Evolutionary conservation across 2,329 filamentous ascomycete species (phyloP).

Genomic region (Fusarium sp.): DNA sequence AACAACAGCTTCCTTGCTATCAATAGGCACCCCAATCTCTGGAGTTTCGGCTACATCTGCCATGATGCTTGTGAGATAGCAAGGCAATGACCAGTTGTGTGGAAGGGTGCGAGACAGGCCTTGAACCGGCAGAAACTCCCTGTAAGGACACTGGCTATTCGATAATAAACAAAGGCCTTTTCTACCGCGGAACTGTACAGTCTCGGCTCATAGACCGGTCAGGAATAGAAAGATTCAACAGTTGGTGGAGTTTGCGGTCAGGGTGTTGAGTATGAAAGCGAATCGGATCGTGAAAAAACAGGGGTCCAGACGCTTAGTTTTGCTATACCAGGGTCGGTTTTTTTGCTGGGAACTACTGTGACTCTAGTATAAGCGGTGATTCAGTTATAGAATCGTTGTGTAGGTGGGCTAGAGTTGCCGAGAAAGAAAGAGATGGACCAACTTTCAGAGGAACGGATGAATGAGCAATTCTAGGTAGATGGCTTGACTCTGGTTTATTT

Average conservation of each 20-base stretch:
- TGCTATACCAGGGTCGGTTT: background rate
- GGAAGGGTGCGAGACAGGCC: background rate
- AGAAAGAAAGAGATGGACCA: background rate
- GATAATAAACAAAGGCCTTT: background rate
- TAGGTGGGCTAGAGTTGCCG: background rate
- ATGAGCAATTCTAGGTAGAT: background rate
- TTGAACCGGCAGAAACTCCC: background rate
- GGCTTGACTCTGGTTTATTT: background rate
- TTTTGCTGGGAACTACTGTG: background rate
- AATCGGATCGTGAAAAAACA: constrained; percentile 9
- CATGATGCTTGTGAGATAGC: constrained; percentile 8
- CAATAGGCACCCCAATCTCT: background rate
- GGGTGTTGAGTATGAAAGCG: constrained; percentile 6
- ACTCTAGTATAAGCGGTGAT: background rate
- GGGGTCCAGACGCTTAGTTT: constrained; percentile 12
- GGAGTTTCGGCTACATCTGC: constrained; percentile 9
- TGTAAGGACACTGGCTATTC: background rate
- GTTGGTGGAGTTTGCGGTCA: constrained; percentile 9
- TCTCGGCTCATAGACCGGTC: constrained; percentile 3
- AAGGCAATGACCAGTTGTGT: background rate
- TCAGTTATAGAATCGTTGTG: background rate
- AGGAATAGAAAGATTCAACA: constrained; percentile 8
- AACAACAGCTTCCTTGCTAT: background rate
- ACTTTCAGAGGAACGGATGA: background rate
- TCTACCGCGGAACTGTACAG: background rate